These are phyloP conservation scores for Melampsora americana DNA, from an alignment of 1,284 basidiomycete species.

Conservation along the genomic window DNA sequence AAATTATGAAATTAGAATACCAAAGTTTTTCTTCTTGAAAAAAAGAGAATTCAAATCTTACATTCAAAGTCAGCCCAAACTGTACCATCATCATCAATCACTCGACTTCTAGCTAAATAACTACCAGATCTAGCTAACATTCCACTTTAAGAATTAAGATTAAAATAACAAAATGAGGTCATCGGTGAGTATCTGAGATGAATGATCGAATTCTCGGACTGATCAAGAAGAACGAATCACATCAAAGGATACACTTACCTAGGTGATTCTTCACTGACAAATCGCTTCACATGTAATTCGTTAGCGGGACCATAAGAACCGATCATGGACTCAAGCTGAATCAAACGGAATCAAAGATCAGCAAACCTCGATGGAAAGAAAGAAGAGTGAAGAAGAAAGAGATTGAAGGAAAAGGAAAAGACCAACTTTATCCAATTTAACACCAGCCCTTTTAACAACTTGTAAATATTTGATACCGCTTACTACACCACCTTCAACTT, in stretches of 20 bases:
- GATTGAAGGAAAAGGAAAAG: background rate
- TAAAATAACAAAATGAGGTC: background rate
- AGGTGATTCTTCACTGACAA: slow-evolving; percentile 55
- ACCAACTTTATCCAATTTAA: slow-evolving; percentile 54
- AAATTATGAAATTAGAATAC: background rate
- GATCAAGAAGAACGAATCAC: background rate
- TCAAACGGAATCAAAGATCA: slow-evolving; percentile 42
- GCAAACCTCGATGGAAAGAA: background rate
- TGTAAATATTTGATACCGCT: slow-evolving; percentile 76
- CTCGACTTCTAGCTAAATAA: slow-evolving; percentile 72
- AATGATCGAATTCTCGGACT: background rate
- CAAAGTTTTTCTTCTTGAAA: background rate
- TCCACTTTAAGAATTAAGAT: slow-evolving; percentile 56
- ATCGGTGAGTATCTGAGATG: background rate
- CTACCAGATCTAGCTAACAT: slow-evolving; percentile 70
- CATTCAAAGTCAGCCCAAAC: slow-evolving; percentile 53
- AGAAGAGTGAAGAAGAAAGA: slow-evolving; percentile 5
- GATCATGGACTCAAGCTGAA: slow-evolving; percentile 53
- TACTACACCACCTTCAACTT: slow-evolving; percentile 77
- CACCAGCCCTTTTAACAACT: slow-evolving; percentile 69
- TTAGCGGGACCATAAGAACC: slow-evolving; percentile 53
- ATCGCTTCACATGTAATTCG: slow-evolving; percentile 55
- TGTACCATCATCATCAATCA: slow-evolving; percentile 75
- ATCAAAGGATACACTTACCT: too few species aligned
- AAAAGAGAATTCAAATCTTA: background rate